Evolutionary conservation across 148 eudicot species (phyloP), one percentile per base, ranked within the genome.

Genomic region (Heliosperma pusillum): DNA sequence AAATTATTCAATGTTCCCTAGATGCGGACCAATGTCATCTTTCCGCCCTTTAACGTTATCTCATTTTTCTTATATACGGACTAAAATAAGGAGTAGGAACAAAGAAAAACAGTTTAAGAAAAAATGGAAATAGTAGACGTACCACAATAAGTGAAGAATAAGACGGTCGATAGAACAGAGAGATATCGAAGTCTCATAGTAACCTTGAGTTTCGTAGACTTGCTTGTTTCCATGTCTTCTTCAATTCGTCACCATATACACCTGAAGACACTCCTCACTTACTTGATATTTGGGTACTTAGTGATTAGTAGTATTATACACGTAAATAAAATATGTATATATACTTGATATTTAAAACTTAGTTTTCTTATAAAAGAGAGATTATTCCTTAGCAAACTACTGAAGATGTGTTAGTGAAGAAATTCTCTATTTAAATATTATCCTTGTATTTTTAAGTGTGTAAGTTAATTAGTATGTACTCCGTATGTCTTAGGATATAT

Each of bases 341-440:
- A 66, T 60, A 58, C 57, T 70, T 19, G 7, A 25, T 25, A 74
- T 11, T 15, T 75, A 17, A 21, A 10, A 7, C 7, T 56, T 40
- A 36, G 60, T 16, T 17, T 15, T 42, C 7, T 11, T 4, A 29
- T 12, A 69, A 58, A 27, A 72, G 20, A 10, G 33, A 2, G 12
- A 33, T 66, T 56, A 79, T 79, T 79, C 73, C 58, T 57, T 72
- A 40, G 66, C 75, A 66, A 33, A 52, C 55, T 78, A 55, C 55
- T 53, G 57, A 73, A 73, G 60, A 73, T 79, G 81, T 79, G 77
- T 69, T 66, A 59, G 58, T 67, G 61, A 79, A 79, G 81, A 79
- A 79, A 79, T 72, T 66, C 71, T 64, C 9, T 36, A 36, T n/a
- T 36, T 56, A 65, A 36, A 67, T 27, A 21, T 47, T 4, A n/a